Evolutionary conservation across 2,329 filamentous ascomycete species (phyloP).

Genomic region (Nothopassalora personata): DNA sequence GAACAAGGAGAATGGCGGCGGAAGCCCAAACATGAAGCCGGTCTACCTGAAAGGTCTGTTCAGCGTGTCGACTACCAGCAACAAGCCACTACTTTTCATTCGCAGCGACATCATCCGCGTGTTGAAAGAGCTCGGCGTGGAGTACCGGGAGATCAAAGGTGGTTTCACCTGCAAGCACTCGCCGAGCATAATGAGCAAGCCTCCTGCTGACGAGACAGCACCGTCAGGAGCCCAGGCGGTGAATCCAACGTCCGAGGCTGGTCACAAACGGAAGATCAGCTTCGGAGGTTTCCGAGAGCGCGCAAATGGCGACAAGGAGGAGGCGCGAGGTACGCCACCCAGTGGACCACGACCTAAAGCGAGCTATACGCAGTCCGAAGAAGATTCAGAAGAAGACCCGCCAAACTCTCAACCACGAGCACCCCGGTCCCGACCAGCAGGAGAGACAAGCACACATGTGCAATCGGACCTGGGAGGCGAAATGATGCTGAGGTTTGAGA

Average conservation of each 20-base stretch:
- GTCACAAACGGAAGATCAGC: conserved; percentile 74
- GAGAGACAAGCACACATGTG: conserved; percentile 87
- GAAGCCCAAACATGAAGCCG: conserved; percentile 73
- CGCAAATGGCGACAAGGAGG: conserved; percentile 58
- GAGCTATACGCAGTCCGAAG: conserved; percentile 69
- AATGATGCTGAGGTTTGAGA: conserved; percentile 85
- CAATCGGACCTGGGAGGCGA: conserved; percentile 82
- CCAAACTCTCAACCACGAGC: conserved; percentile 27
- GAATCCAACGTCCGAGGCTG: conserved; percentile 41
- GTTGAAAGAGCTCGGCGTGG: conserved; percentile 79
- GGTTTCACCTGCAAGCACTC: conserved; percentile 85
- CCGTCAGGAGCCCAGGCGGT: conserved; percentile 54
- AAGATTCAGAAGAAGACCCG: conserved; percentile 29
- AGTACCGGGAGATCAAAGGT: conserved; percentile 85
- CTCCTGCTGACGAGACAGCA: conserved; percentile 33
- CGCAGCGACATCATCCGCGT: conserved; percentile 86
- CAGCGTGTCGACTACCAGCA: conserved; percentile 93
- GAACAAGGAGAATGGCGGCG: conserved; percentile 44
- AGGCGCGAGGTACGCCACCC: conserved; percentile 42
- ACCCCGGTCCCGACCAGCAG: conserved; percentile 49
- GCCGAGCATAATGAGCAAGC: conserved; percentile 82
- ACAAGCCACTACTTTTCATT: conserved; percentile 80
- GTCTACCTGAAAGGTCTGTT: conserved; percentile 95
- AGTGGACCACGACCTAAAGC: conserved; percentile 57
- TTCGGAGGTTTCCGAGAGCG: conserved; percentile 65